These are phyloP conservation scores for Helicocarpus griseus DNA, from an alignment of 2,329 filamentous ascomycete species.

Conservation along the genomic window DNA sequence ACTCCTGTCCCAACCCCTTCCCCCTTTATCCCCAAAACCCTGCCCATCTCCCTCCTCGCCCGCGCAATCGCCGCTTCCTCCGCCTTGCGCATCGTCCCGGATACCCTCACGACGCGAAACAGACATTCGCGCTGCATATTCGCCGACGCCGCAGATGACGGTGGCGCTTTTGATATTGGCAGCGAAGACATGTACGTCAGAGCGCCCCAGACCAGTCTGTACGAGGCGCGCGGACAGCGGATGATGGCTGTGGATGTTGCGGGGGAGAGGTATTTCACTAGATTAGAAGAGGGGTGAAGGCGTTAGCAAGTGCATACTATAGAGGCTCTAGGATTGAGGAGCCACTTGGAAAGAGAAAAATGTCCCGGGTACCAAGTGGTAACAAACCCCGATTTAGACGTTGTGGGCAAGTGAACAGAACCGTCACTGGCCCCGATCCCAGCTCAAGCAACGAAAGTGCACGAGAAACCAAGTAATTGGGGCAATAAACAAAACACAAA, in stretches of 20 bases:
- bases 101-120: constrained; percentile 75
- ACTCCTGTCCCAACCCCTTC: constrained; percentile 33
- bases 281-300: too few species aligned
- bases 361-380: too few species aligned
- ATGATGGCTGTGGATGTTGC: constrained; percentile 95
- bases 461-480: background rate
- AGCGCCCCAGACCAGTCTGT: constrained; percentile 81
- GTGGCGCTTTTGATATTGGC: constrained; percentile 37
- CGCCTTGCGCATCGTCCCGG: constrained; percentile 83
- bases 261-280: constrained; percentile 85
- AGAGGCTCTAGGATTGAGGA: background rate
- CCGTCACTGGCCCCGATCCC: too few species aligned
- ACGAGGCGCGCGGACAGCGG: constrained; percentile 69
- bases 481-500: background rate
- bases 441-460: too few species aligned
- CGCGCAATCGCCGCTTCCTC: constrained; percentile 81
- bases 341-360: too few species aligned
- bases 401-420: too few species aligned
- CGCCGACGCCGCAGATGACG: constrained; percentile 12
- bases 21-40: constrained; percentile 47
- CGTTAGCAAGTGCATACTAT: too few species aligned
- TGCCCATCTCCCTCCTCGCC: constrained; percentile 61
- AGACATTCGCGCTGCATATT: constrained; percentile 49
- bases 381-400: too few species aligned
- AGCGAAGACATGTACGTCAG: constrained; percentile 69